These are phyloP conservation scores for Aspergillus alliaceus DNA, from an alignment of 2,329 filamentous ascomycete genomes.

Conservation along the genomic window DNA sequence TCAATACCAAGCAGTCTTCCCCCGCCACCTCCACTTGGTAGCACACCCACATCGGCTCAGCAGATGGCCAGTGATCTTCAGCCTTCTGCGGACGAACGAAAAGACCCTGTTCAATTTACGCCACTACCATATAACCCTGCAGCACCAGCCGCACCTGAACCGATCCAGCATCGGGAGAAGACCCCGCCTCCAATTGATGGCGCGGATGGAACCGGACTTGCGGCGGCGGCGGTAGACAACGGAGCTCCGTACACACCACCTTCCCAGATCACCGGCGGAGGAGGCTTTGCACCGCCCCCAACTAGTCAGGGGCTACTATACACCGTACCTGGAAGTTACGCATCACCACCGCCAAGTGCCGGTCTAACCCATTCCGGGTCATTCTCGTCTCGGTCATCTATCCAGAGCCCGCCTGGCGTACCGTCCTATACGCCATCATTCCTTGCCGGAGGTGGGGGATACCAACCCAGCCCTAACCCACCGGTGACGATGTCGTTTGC, in stretches of 20 bases:
- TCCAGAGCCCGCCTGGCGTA: conserved; percentile 25
- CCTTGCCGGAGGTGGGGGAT: conserved; percentile 13
- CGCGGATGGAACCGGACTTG: conserved; percentile 46
- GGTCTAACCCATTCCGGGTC: conserved; percentile 28
- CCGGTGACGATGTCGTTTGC: conserved; percentile 32
- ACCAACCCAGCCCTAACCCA: conserved; percentile 11
- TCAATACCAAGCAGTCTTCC: conserved; percentile 23
- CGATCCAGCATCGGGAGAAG: conserved; percentile 65
- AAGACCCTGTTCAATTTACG: conserved; percentile 39
- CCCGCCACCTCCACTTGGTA: conserved; percentile 25
- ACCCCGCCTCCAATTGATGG: conserved; percentile 63
- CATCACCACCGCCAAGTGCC: conserved; percentile 38
- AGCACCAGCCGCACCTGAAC: conserved; percentile 64
- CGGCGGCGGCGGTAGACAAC: conserved; percentile 41
- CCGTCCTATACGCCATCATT: conserved; percentile 31
- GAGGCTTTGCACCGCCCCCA: conserved; percentile 23
- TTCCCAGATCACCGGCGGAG: conserved; percentile 22
- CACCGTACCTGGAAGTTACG: conserved; percentile 28
- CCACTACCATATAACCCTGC: conserved; percentile 67
- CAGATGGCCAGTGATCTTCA: conserved; percentile 10
- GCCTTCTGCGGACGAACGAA: conserved; percentile 21
- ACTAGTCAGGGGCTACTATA: conserved; percentile 24
- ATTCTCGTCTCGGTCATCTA: conserved; percentile 24
- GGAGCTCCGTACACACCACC: conserved; percentile 32
- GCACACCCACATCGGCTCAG: conserved; percentile 17